Percentiles rank a stretch among this genome's conserved stretches.
Evolutionary conservation across 208 protist species (phyloP).

Genomic region (Trichomonas vaginalis): DNA sequence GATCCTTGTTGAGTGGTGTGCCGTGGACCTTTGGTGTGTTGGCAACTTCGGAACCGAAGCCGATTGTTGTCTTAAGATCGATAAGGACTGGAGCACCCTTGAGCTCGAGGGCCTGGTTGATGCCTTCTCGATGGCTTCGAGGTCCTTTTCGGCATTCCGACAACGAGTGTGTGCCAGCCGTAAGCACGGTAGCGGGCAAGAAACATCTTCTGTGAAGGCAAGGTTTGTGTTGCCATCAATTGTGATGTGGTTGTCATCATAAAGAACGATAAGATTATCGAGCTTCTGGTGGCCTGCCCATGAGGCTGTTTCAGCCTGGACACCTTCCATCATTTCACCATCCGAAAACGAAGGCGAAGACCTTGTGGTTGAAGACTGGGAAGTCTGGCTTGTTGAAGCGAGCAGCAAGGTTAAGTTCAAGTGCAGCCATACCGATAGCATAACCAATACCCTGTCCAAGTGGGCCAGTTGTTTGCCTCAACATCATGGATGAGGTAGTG

Average conservation of each 20-base stretch:
- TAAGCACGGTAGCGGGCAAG: slow-evolving; percentile 70
- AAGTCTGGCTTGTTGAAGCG: slow-evolving; percentile 75
- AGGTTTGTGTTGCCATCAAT: slow-evolving; percentile 59
- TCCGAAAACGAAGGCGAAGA: slow-evolving; percentile 90
- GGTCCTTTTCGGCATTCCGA: slow-evolving; percentile 72
- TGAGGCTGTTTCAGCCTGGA: slow-evolving; percentile 46
- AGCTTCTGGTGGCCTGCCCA: slow-evolving; percentile 49
- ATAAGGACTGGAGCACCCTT: slow-evolving; percentile 78
- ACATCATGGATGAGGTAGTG: slow-evolving; percentile 60
- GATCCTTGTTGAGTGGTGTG: slow-evolving; percentile 73
- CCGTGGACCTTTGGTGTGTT: slow-evolving; percentile 84
- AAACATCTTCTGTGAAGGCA: slow-evolving; percentile 83
- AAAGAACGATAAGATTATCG: slow-evolving; percentile 50
- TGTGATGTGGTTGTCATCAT: slow-evolving; percentile 51
- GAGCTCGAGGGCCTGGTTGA: slow-evolving; percentile 20
- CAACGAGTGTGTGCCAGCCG: slow-evolving; percentile 77
- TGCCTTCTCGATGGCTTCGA: slow-evolving; percentile 57
- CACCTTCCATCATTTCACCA: slow-evolving; percentile 76
- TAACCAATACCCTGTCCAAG: slow-evolving; percentile 87
- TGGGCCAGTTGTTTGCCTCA: slow-evolving; percentile 98
- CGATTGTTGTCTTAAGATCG: slow-evolving; percentile 57
- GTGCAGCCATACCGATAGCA: slow-evolving; percentile 24
- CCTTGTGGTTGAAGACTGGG: slow-evolving; percentile 74
- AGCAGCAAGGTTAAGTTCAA: slow-evolving; percentile 44
- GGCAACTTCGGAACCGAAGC: slow-evolving; percentile 65